Conservation (phyloP, 306 rosid species). For the Urtica urens region DNA sequence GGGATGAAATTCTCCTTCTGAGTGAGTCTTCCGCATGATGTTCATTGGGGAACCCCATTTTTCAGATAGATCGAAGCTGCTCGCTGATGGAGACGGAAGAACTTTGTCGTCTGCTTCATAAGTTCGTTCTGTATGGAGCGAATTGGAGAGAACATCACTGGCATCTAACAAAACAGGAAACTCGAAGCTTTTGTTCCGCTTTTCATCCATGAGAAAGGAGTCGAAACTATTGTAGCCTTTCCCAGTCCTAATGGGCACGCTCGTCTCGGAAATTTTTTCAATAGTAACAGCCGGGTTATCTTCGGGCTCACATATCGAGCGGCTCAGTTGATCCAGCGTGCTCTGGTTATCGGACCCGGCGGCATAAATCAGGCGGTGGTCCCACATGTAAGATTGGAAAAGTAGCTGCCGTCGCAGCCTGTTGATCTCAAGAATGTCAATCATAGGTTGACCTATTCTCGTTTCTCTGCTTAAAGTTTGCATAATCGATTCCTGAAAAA, state of each 20-base stretch:
- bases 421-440: constrained; percentile 80
- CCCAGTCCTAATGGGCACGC: constrained; percentile 23
- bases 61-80: constrained; percentile 19
- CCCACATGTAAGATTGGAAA: constrained; percentile 85
- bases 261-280: constrained; percentile 28
- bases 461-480: constrained; percentile 43
- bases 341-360: constrained; percentile 27
- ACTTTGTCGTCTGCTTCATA: constrained; percentile 28
- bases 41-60: constrained; percentile 25
- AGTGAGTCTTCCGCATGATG: constrained; percentile 42
- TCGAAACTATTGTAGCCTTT: constrained; percentile 32
- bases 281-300: constrained; percentile 21
- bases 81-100: constrained; percentile 20
- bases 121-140: constrained; percentile 23
- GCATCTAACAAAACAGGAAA: constrained; percentile 25
- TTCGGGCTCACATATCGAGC: constrained; percentile 30
- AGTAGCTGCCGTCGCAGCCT: constrained; percentile 66
- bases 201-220: constrained; percentile 25
- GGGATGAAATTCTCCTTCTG: constrained; percentile 58
- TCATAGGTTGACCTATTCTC: constrained; percentile 44
- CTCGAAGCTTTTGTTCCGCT: constrained; percentile 21
- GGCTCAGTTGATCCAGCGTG: constrained; percentile 23
- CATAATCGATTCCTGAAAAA: constrained; percentile 50
- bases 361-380: constrained; percentile 51
- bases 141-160: constrained; percentile 22